phyloP scores from a whole-genome alignment of 768 basidiomycete species.

The Mycena vitilis region DNA sequence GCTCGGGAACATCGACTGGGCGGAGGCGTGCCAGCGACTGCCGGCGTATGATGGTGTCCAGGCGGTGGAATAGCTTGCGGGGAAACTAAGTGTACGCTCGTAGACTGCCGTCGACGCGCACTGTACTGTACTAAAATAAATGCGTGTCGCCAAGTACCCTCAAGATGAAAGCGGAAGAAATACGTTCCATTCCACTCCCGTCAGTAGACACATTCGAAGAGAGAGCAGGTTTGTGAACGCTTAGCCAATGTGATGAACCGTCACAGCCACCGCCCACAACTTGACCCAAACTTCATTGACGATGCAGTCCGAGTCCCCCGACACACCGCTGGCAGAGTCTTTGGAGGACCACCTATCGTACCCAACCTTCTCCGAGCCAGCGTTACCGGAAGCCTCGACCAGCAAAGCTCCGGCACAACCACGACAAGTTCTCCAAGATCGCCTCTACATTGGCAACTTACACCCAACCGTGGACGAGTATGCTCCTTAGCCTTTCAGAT shows the following conservation, averaged over 20 bases:
- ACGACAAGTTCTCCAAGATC: conserved; percentile 66
- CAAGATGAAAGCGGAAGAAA: too few species aligned
- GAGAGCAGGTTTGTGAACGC: too few species aligned
- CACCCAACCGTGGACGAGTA: conserved; percentile 91
- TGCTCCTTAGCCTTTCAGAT: conserved; percentile 37
- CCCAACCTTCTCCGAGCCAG: conserved; percentile 36
- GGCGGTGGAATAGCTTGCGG: conserved; percentile 65
- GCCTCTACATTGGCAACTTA: conserved; percentile 92
- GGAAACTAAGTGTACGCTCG: too few species aligned
- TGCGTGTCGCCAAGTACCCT: too few species aligned
- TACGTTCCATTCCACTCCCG: too few species aligned
- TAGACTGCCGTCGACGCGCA: too few species aligned
- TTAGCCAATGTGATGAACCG: too few species aligned
- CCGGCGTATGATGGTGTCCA: conserved; percentile 91
- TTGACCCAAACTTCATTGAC: too few species aligned
- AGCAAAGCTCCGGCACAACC: conserved; percentile 36
- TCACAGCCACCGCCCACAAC: background rate
- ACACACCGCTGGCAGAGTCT: conserved; percentile 1
- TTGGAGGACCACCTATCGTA: conserved; percentile 38
- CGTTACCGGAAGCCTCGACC: conserved; percentile 35
- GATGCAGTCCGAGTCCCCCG: conserved; percentile 2
- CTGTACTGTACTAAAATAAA: too few species aligned
- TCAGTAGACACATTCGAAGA: too few species aligned
- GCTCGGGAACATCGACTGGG: conserved; percentile 81
- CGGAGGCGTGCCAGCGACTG: conserved; percentile 74